Percentiles rank a stretch among this genome's conserved stretches.
phyloP scores from a whole-genome alignment of 257 asterid species.

The Rhazya stricta region DNA sequence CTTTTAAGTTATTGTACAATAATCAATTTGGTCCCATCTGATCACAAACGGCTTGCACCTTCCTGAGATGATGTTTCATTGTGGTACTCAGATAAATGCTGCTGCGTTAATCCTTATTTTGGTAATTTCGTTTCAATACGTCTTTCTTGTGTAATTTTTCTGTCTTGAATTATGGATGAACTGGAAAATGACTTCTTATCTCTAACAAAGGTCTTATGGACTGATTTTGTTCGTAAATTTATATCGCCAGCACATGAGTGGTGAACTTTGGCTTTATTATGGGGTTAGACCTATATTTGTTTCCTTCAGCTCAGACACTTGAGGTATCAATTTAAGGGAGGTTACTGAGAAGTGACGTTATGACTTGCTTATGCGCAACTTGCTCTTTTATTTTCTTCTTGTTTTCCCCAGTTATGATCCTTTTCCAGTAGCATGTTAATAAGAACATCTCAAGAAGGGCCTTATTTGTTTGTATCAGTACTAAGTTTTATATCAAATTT shows the following conservation, averaged over 20 bases:
- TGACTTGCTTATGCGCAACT: too few species aligned
- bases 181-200: neutral
- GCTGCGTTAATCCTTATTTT: neutral
- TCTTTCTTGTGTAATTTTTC: neutral
- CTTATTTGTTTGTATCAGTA: neutral
- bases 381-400: too few species aligned
- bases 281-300: too few species aligned
- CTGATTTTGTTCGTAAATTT: too few species aligned
- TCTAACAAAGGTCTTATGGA: neutral
- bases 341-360: neutral
- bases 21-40: too few species aligned
- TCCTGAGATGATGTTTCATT: neutral
- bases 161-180: neutral
- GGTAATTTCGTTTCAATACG: neutral
- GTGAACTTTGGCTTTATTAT: too few species aligned
- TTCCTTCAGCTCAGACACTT: too few species aligned
- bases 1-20: neutral
- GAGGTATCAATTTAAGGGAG: neutral
- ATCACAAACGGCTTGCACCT: neutral
- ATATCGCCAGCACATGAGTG: too few species aligned
- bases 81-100: neutral
- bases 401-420: neutral
- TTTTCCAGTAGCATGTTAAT: neutral
- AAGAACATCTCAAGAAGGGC: too few species aligned
- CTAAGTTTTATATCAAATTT: neutral